A percentile compares a stretch with the other conserved stretches of the same genome.
Conservation (phyloP, 2,329 filamentous ascomycete genomes). For the Mollisia scopiformis region DNA sequence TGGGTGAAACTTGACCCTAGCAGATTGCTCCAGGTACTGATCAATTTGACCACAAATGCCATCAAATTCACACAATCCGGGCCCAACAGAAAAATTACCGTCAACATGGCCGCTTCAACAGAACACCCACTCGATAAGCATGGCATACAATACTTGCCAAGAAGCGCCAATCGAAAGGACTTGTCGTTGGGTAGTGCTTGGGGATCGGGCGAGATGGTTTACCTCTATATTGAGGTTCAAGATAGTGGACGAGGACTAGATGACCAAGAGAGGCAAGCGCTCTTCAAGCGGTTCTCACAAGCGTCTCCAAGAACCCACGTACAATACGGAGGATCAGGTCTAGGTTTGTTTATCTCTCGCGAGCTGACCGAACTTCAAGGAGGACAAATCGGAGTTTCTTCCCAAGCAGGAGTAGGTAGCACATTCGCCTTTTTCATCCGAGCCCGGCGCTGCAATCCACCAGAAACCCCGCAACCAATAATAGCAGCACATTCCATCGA, state of each 20-base stretch:
- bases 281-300: constrained; percentile 81
- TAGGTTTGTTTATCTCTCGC: constrained; percentile 79
- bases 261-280: constrained; percentile 68
- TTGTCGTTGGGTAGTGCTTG: constrained; percentile 31
- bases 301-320: constrained; percentile 76
- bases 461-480: neutral
- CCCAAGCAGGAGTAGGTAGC: constrained; percentile 69
- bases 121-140: constrained; percentile 13
- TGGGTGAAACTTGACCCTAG: constrained; percentile 74
- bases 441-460: constrained; percentile 16
- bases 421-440: constrained; percentile 75
- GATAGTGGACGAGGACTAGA: constrained; percentile 77
- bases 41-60: constrained; percentile 80
- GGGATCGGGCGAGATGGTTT: constrained; percentile 53
- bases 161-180: constrained; percentile 34
- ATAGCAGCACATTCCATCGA: neutral
- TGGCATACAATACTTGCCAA: constrained; percentile 25
- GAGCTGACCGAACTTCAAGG: constrained; percentile 81
- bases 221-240: constrained; percentile 72
- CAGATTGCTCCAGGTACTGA: constrained; percentile 75
- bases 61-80: constrained; percentile 78
- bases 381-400: constrained; percentile 76
- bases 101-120: constrained; percentile 36
- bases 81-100: constrained; percentile 56
- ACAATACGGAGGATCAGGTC: constrained; percentile 77